A percentile compares a stretch with the other conserved stretches of the same genome.
phyloP scores from a whole-genome alignment of 495 filamentous ascomycete species.

The Daldinia bambusicola region DNA sequence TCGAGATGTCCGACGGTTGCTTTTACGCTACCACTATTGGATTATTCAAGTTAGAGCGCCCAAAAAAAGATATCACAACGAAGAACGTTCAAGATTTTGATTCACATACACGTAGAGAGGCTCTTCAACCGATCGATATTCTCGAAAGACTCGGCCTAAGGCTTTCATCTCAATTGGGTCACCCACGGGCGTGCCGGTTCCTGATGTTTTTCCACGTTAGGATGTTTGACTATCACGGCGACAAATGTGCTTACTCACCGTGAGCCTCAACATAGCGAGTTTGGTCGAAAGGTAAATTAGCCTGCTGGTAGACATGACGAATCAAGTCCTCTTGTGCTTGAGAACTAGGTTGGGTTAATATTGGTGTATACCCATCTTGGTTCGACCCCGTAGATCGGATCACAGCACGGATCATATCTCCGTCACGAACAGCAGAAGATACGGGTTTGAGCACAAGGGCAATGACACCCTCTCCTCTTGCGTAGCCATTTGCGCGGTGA shows the following conservation, averaged over 20 bases:
- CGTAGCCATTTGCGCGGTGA: conserved; percentile 67
- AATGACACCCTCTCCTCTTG: conserved; percentile 66
- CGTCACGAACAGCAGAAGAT: conserved; percentile 55
- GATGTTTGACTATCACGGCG: background rate
- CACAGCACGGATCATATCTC: conserved; percentile 65
- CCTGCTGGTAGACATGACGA: conserved; percentile 54
- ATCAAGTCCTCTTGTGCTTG: conserved; percentile 63
- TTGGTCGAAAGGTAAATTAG: conserved; percentile 53
- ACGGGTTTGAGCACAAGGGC: conserved; percentile 65
- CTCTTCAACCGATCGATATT: conserved; percentile 25
- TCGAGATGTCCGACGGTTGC: conserved; percentile 66
- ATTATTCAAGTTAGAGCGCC: background rate
- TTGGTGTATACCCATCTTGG: conserved; percentile 59
- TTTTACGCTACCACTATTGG: conserved; percentile 60
- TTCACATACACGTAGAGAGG: conserved; percentile 55
- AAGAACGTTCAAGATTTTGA: background rate
- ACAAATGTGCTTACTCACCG: conserved; percentile 32
- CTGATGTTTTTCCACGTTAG: conserved; percentile 20
- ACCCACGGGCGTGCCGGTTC: conserved; percentile 64
- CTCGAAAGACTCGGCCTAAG: conserved; percentile 51
- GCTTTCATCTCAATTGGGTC: conserved; percentile 66
- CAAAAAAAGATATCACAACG: background rate
- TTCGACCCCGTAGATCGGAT: conserved; percentile 65
- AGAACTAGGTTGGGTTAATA: conserved; percentile 62
- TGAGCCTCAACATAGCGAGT: conserved; percentile 61